Evolutionary conservation across 345 rosid species (phyloP).

Genomic region (Acer negundo): DNA sequence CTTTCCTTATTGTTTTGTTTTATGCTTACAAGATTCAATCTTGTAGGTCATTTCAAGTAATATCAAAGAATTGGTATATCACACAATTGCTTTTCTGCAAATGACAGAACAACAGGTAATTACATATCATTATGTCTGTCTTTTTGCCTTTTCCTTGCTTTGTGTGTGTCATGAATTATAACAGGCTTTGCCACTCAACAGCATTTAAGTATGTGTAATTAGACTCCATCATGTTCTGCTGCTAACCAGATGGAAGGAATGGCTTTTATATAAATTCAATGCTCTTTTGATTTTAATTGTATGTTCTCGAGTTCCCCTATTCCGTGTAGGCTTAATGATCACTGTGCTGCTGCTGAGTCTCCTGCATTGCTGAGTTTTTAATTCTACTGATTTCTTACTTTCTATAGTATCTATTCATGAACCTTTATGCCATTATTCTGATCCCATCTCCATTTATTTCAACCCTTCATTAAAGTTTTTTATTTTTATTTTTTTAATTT

Average conservation of each 20-base stretch:
- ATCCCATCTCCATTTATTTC: background rate
- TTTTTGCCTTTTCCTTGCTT: conserved; percentile 1
- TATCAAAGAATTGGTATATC: conserved; percentile 72
- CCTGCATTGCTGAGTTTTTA: background rate
- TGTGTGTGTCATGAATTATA: background rate
- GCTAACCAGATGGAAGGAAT: background rate
- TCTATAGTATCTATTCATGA: background rate
- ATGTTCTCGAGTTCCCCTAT: background rate
- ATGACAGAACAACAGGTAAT: conserved; percentile 86
- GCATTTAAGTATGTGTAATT: background rate
- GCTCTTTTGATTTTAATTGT: background rate
- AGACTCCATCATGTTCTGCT: background rate
- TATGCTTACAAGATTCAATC: conserved; percentile 15
- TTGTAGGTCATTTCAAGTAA: conserved; percentile 59
- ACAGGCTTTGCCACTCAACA: too few relatives aligned
- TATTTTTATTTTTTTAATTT: too few relatives aligned
- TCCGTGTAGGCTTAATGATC: background rate
- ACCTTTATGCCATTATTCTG: background rate
- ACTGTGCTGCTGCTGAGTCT: background rate
- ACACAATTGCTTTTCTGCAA: conserved; percentile 83
- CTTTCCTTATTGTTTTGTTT: conserved; percentile 5
- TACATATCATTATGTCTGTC: background rate
- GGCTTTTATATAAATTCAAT: background rate
- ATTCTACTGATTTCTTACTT: background rate
- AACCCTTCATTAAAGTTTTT: background rate